A percentile compares a stretch with the other conserved stretches of the same genome.
Evolutionary conservation across 2,329 filamentous ascomycete genomes (phyloP).

Genomic region (Colletotrichum sp.): DNA sequence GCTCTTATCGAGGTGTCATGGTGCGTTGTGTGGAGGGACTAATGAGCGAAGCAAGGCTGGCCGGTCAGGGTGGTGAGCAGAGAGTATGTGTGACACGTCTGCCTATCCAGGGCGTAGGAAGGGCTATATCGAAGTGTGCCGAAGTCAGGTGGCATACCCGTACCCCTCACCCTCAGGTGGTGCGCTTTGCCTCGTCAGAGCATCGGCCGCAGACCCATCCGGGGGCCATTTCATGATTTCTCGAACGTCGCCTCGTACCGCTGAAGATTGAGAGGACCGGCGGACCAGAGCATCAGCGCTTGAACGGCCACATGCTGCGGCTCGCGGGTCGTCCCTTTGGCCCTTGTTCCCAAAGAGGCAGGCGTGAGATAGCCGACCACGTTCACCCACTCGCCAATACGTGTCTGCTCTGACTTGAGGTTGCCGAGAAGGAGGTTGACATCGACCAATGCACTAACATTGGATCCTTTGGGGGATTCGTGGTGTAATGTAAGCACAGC

Average conservation of each 20-base stretch:
- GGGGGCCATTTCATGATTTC: not conserved
- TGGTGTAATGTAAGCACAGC: constrained; percentile 74
- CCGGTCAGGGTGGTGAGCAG: not conserved
- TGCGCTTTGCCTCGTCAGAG: not conserved
- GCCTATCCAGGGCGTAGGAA: not conserved
- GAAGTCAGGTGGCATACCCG: not conserved
- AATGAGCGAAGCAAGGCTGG: not conserved
- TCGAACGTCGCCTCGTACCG: constrained; percentile 19
- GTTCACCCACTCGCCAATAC: constrained; percentile 86
- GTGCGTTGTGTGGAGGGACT: not conserved
- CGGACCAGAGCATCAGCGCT: constrained; percentile 78
- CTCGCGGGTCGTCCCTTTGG: constrained; percentile 11
- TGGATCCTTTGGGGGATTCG: constrained; percentile 55
- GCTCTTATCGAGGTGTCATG: not conserved
- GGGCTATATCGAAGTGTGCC: not conserved
- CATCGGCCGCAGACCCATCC: not conserved
- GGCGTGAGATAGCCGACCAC: constrained; percentile 78
- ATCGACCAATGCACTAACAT: constrained; percentile 66
- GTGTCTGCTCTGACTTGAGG: constrained; percentile 66
- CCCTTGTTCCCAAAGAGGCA: not conserved
- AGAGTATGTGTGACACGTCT: constrained; percentile 4
- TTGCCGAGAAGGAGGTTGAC: constrained; percentile 72
- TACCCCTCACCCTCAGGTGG: not conserved
- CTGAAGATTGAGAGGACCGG: constrained; percentile 73
- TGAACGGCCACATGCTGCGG: constrained; percentile 59